A percentile compares a stretch with the other conserved stretches of the same genome.
Conservation (phyloP, 2,329 filamentous ascomycete genomes). For the Ramularia endophylla region DNA sequence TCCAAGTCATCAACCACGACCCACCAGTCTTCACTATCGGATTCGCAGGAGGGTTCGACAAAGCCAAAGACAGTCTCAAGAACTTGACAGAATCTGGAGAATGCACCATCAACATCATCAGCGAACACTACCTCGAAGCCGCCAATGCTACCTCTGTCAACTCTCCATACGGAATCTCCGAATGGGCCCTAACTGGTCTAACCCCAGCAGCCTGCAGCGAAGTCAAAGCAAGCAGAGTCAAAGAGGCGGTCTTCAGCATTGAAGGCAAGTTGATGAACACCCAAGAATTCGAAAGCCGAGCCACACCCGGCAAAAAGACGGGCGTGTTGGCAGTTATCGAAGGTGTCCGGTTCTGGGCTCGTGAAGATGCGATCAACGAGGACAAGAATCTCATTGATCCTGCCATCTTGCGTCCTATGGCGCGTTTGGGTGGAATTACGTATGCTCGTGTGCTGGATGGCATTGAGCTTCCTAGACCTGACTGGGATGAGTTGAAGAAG, state of each 20-base stretch:
- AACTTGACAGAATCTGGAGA: slow-evolving; percentile 68
- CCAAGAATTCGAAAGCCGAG: slow-evolving; percentile 70
- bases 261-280: slow-evolving; percentile 71
- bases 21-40: slow-evolving; percentile 73
- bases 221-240: slow-evolving; percentile 66
- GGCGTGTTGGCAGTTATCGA: slow-evolving; percentile 72
- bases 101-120: slow-evolving; percentile 77
- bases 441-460: slow-evolving; percentile 67
- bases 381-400: slow-evolving; percentile 69
- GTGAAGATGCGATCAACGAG: slow-evolving; percentile 81
- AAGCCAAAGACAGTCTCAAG: slow-evolving; percentile 70
- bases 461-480: slow-evolving; percentile 62
- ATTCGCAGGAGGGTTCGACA: slow-evolving; percentile 50
- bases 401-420: slow-evolving; percentile 66
- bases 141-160: slow-evolving; percentile 78
- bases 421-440: slow-evolving; percentile 76
- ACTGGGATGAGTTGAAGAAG: slow-evolving; percentile 43
- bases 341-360: slow-evolving; percentile 79
- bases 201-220: slow-evolving; percentile 60
- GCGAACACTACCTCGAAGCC: slow-evolving; percentile 77
- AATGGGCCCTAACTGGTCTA: slow-evolving; percentile 75
- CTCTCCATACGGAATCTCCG: slow-evolving; percentile 66
- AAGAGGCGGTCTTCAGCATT: slow-evolving; percentile 75
- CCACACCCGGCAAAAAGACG: slow-evolving; percentile 66
- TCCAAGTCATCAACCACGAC: slow-evolving; percentile 76